Evolutionary conservation across 2,329 filamentous ascomycete genomes (phyloP).

Genomic region (Neofusicoccum ribis): DNA sequence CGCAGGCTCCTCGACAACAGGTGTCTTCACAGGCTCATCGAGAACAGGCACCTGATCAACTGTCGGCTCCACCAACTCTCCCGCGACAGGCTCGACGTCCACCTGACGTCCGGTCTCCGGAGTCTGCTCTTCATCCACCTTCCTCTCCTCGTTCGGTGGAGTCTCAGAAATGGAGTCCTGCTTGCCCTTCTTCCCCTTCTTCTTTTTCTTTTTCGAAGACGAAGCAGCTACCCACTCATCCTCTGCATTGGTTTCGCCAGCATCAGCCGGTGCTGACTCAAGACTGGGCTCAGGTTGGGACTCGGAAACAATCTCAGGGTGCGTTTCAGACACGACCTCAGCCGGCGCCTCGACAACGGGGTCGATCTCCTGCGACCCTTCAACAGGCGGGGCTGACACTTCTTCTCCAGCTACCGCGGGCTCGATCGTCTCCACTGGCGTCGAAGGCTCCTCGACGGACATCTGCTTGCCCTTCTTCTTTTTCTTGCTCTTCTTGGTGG

Average conservation of each 20-base stretch:
- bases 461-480: constrained; percentile 15
- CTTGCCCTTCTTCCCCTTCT: constrained; percentile 34
- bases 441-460: constrained; percentile 4
- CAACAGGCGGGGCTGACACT: neutral
- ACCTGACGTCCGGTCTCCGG: neutral
- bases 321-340: neutral
- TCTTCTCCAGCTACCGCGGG: neutral
- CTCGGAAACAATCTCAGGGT: neutral
- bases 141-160: neutral
- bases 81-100: neutral
- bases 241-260: constrained; percentile 1
- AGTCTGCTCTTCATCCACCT: neutral
- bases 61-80: neutral
- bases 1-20: neutral
- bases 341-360: neutral
- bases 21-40: neutral
- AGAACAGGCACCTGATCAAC: neutral
- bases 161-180: constrained; percentile 18
- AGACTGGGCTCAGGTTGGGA: too few species aligned
- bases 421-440: neutral
- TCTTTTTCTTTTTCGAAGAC: constrained; percentile 20
- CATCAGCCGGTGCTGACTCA: neutral
- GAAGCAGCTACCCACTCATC: neutral
- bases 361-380: neutral
- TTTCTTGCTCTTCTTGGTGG: constrained; percentile 6